Base-by-base conservation (phyloP, 805 yeast species). In the Candida parachauliodes region DNA sequence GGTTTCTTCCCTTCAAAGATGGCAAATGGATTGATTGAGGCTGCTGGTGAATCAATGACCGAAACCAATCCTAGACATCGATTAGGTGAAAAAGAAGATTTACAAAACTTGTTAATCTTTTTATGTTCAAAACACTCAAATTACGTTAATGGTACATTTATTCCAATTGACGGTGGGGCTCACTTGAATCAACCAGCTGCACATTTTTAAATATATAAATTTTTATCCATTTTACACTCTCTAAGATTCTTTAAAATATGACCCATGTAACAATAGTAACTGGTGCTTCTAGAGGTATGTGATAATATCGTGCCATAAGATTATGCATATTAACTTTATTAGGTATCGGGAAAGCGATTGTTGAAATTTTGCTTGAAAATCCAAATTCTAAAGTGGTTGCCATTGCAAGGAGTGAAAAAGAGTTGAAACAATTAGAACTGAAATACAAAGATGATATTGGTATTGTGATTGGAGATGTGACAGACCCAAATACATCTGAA, bases 301-400 rank as follows among this genome's bases (percentile, higher is more conserved):
- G 21, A n/a, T n/a, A n/a, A n/a, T n/a, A n/a, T n/a, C n/a, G n/a
- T n/a, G n/a, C n/a, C n/a, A n/a, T n/a, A n/a, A n/a, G n/a, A n/a
- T n/a, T n/a, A n/a, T n/a, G n/a, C n/a, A n/a, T 20, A 31, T 45
- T 46, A 38, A 45, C 47, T 3, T 43, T 43, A 40, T 24, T 6
- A 66, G 95, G 97, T 4, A 82, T 91, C 51, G 98, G 98, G 2
- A 74, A 70, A n/a, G 73, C 88, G 1, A 78, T 83, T 47, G 87
- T 82, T 3, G 70, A 74, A 26, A 50, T 65, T 11, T 59, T 76
- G 14, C 60, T 88, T 1, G 48, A 63, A 0, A 39, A 47, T 10
- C 55, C 74, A 1, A 35, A 39, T 15, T 51, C 60, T 34, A 65
- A 66, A 26, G 75, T 85, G 4, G 73, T 85, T 9, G 88, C 88